Evolutionary conservation across 257 asterid genomes (phyloP).

Genomic region (Solanum lycopersicoides): DNA sequence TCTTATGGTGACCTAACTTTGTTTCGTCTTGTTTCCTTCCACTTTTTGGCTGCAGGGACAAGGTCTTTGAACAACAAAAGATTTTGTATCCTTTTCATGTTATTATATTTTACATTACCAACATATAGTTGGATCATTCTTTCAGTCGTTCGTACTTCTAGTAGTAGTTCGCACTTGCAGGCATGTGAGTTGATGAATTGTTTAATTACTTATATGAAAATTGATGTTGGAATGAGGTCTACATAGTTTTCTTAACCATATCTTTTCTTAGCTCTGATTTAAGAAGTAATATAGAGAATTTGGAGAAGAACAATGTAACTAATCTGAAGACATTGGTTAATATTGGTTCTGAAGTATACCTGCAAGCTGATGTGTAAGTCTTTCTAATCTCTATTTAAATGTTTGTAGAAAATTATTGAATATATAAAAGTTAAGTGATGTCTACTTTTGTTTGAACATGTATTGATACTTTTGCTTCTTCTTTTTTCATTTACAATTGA

Average conservation of each 20-base stretch:
- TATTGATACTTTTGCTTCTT: not conserved
- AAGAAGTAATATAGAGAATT: constrained; percentile 64
- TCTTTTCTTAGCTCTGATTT: constrained; percentile 60
- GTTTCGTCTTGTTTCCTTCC: not conserved
- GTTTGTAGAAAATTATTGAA: not conserved
- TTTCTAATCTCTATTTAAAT: constrained; percentile 1
- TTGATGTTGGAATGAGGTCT: not conserved
- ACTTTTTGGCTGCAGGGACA: constrained; percentile 55
- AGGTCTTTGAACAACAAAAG: constrained; percentile 77
- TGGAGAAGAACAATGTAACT: constrained; percentile 78
- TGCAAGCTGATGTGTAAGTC: constrained; percentile 87
- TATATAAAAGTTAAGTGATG: not conserved
- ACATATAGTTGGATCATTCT: not conserved
- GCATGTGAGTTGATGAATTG: not conserved
- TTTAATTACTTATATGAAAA: not conserved
- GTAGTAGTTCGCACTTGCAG: not conserved
- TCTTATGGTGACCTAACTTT: not conserved
- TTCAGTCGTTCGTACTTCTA: not conserved
- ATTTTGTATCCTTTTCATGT: constrained; percentile 68
- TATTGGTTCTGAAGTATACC: constrained; percentile 81
- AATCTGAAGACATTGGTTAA: constrained; percentile 69
- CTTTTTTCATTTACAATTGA: not conserved
- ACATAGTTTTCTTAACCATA: constrained; percentile 24
- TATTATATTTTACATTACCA: not conserved
- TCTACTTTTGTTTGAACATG: not conserved